phyloP scores from a whole-genome alignment of 1,284 basidiomycete genomes.

The Rhodotorula sp. region DNA sequence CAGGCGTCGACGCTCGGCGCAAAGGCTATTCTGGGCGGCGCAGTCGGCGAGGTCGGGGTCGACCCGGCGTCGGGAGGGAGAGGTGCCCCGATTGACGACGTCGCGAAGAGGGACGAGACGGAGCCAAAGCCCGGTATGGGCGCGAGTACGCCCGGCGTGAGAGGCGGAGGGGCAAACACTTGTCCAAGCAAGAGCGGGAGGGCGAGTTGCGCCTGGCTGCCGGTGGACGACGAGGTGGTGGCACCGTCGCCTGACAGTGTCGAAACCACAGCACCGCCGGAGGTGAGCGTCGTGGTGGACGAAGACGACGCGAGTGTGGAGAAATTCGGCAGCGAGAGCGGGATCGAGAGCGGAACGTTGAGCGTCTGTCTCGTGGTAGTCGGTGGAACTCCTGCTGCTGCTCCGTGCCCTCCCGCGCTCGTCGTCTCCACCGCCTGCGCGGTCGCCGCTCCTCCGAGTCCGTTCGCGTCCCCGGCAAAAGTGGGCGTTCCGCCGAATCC shows the following conservation, averaged over 20 bases:
- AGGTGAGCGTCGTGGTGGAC: too few relatives aligned
- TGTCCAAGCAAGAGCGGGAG: constrained; percentile 40
- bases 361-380: background rate
- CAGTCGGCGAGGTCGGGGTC: background rate
- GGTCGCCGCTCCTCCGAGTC: background rate
- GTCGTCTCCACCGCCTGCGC: background rate
- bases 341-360: constrained; percentile 1
- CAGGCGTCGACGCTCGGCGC: constrained; percentile 36
- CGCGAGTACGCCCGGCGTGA: constrained; percentile 35
- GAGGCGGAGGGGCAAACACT: constrained; percentile 35
- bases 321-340: background rate
- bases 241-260: background rate
- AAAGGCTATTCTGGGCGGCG: background rate
- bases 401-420: too few relatives aligned
- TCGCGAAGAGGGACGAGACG: background rate
- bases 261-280: background rate
- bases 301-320: background rate
- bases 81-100: background rate
- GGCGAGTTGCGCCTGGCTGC: constrained; percentile 25
- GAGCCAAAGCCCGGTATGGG: constrained; percentile 16
- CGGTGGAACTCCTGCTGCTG: background rate
- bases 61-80: background rate
- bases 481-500: background rate
- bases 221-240: background rate
- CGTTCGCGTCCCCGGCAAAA: background rate